A percentile compares a stretch with the other conserved stretches of the same genome.
Conservation (phyloP, 2,329 filamentous ascomycete species). For the Stagonosporopsis rhizophila region DNA sequence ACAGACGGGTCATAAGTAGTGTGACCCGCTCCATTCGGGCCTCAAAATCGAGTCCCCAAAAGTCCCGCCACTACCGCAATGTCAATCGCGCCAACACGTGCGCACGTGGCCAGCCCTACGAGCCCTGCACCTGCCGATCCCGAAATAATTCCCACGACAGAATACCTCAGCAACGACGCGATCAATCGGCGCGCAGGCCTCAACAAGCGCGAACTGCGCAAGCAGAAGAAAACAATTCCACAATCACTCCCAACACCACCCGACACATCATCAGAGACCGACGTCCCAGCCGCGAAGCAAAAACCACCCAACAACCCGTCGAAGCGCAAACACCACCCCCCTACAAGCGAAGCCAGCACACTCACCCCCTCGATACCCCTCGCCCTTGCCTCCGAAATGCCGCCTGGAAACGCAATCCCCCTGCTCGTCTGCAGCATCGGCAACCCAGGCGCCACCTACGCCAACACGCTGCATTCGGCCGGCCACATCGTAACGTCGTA, state of each 20-base stretch:
- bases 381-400: slow-evolving; percentile 27
- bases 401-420: slow-evolving; percentile 43
- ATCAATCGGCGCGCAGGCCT: slow-evolving; percentile 19
- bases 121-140: slow-evolving; percentile 23
- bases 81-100: slow-evolving; percentile 43
- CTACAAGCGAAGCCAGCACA: not conserved
- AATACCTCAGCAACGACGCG: slow-evolving; percentile 20
- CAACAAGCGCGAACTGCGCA: slow-evolving; percentile 23
- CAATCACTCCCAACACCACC: slow-evolving; percentile 26
- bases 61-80: slow-evolving; percentile 16
- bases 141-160: slow-evolving; percentile 23
- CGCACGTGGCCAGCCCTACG: slow-evolving; percentile 41
- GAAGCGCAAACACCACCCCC: slow-evolving; percentile 6
- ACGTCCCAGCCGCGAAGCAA: slow-evolving; percentile 19
- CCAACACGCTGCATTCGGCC: slow-evolving; percentile 82
- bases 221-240: slow-evolving; percentile 34
- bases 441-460: slow-evolving; percentile 74
- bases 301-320: slow-evolving; percentile 28
- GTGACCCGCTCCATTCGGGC: not conserved
- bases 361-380: slow-evolving; percentile 4
- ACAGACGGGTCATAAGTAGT: slow-evolving; percentile 5
- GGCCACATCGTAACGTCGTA: slow-evolving; percentile 77
- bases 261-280: slow-evolving; percentile 27
- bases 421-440: slow-evolving; percentile 88
- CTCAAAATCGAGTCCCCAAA: not conserved